Percentiles rank a stretch among this genome's conserved stretches.
phyloP scores from a whole-genome alignment of 2,329 filamentous ascomycete genomes.

The Lizonia empirigonia region DNA sequence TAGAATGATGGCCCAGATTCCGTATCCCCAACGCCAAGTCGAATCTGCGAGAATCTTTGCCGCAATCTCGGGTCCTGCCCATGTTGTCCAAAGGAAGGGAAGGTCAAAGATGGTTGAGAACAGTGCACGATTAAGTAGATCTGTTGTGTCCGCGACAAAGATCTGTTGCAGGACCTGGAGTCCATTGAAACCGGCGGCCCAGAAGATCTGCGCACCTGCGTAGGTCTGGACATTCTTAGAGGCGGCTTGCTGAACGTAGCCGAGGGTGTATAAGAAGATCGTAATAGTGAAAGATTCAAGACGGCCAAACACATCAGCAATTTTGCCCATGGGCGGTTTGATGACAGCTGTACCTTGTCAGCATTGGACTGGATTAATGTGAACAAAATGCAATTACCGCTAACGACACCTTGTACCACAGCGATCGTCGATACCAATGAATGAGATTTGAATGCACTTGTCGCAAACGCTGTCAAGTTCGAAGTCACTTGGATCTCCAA shows the following conservation, averaged over 20 bases:
- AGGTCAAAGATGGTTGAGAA: slow-evolving; percentile 64
- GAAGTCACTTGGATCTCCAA: slow-evolving; percentile 68
- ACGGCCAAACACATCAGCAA: slow-evolving; percentile 67
- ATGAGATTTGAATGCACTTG: slow-evolving; percentile 66
- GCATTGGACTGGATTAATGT: neutral
- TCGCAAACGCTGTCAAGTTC: slow-evolving; percentile 67
- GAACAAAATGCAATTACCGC: slow-evolving; percentile 29
- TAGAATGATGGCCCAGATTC: slow-evolving; percentile 66
- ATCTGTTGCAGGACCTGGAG: slow-evolving; percentile 67
- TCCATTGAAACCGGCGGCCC: slow-evolving; percentile 64
- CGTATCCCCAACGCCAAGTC: slow-evolving; percentile 68
- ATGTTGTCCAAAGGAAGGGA: slow-evolving; percentile 66
- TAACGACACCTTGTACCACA: slow-evolving; percentile 68
- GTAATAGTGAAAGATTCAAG: slow-evolving; percentile 63
- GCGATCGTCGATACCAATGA: slow-evolving; percentile 69
- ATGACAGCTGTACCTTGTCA: slow-evolving; percentile 53
- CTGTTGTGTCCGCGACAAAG: slow-evolving; percentile 65
- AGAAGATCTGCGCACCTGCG: slow-evolving; percentile 64
- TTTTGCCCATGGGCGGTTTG: slow-evolving; percentile 66
- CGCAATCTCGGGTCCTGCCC: slow-evolving; percentile 62
- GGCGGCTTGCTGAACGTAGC: slow-evolving; percentile 63
- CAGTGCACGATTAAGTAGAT: slow-evolving; percentile 64
- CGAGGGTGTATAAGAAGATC: slow-evolving; percentile 60
- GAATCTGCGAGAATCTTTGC: slow-evolving; percentile 53
- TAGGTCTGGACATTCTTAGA: slow-evolving; percentile 60